Conservation (phyloP, 257 asterid genomes). For the Rehmannia glutinosa region DNA sequence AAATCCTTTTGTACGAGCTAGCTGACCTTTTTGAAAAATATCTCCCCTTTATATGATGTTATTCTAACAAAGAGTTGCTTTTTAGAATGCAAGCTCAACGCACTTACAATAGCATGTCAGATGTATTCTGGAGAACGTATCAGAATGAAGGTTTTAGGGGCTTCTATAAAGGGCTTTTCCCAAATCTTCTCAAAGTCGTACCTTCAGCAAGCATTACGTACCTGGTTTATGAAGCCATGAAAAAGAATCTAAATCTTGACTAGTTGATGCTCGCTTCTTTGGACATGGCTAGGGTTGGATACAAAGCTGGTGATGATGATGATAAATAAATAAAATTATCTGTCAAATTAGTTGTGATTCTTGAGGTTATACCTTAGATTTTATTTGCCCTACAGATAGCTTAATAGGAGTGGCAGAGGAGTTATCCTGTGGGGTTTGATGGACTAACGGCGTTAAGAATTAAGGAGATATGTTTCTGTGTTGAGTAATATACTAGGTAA, state of each 20-base stretch:
- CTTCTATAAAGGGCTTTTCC: constrained; percentile 90
- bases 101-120: constrained; percentile 64
- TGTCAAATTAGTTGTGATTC: constrained; percentile 31
- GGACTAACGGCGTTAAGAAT: constrained; percentile 32
- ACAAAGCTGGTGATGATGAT: not conserved
- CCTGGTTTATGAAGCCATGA: constrained; percentile 87
- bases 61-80: constrained; percentile 22
- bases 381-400: constrained; percentile 38
- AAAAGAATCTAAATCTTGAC: constrained; percentile 72
- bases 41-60: too few species aligned
- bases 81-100: constrained; percentile 95
- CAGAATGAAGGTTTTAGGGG: constrained; percentile 71
- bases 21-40: too few species aligned
- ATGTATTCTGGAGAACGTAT: constrained; percentile 61
- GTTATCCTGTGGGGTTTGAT: constrained; percentile 20
- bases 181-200: constrained; percentile 90
- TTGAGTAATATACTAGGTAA: constrained; percentile 41
- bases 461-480: constrained; percentile 16
- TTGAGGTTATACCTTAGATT: too few species aligned
- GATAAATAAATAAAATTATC: constrained; percentile 27
- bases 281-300: too few species aligned
- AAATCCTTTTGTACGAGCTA: not conserved
- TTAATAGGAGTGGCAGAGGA: constrained; percentile 8
- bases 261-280: constrained; percentile 37
- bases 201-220: constrained; percentile 98